These are phyloP conservation scores for Oryza glumipatula DNA, from an alignment of 176 grass and related monocot genomes.

Conservation along the genomic window DNA sequence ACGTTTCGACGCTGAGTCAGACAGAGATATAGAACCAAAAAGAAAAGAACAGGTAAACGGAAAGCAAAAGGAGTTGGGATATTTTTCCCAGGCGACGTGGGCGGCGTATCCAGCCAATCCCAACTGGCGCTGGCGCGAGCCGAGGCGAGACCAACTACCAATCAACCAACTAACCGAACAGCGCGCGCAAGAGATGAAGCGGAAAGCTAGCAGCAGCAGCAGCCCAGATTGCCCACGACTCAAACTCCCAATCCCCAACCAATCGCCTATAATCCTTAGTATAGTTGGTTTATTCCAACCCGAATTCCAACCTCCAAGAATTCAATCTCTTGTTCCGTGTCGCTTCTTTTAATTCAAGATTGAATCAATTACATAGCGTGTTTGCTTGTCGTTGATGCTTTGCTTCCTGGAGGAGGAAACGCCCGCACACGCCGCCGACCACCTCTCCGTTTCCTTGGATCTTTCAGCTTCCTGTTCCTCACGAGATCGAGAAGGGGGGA, in stretches of 20 bases:
- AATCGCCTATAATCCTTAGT: conserved; percentile 21
- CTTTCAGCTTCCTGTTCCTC: conserved; percentile 2
- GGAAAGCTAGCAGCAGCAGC: background rate
- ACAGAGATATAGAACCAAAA: background rate
- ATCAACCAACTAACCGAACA: conserved; percentile 17
- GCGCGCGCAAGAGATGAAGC: conserved; percentile 30
- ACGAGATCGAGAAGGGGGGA: background rate
- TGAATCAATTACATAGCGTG: background rate
- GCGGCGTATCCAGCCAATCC: conserved; percentile 40
- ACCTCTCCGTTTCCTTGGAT: conserved; percentile 12
- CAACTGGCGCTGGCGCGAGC: conserved; percentile 41
- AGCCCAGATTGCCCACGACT: conserved; percentile 37
- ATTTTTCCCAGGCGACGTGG: conserved; percentile 37
- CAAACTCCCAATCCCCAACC: conserved; percentile 30
- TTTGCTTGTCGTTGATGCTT: conserved; percentile 21
- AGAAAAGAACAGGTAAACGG: background rate
- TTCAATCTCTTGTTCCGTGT: background rate
- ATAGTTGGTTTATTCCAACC: conserved; percentile 17
- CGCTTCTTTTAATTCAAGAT: background rate
- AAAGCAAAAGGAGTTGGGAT: conserved; percentile 1
- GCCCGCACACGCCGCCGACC: background rate
- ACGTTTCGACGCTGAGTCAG: background rate
- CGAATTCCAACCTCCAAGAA: conserved; percentile 26
- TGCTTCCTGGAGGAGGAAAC: conserved; percentile 43
- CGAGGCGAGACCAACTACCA: conserved; percentile 45